Evolutionary conservation across 2,329 filamentous ascomycete genomes (phyloP).

Genomic region (Cordyceps cateniannulata): DNA sequence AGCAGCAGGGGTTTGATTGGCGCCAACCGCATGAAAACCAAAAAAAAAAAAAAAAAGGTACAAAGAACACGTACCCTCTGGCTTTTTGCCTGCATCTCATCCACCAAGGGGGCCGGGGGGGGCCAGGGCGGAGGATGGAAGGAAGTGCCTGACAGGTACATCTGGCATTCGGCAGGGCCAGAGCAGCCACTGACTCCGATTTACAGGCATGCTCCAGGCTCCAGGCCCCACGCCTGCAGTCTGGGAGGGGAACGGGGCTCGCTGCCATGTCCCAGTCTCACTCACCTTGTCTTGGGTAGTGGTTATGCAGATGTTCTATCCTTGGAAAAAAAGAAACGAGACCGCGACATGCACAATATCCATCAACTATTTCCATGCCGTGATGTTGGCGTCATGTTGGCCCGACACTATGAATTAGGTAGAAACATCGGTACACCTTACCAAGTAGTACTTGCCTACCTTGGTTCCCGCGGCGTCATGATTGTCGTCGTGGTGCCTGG

Average conservation of each 20-base stretch:
- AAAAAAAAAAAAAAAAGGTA: neutral
- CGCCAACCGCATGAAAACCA: neutral
- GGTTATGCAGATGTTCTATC: neutral
- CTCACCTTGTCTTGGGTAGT: neutral
- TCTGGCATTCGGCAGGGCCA: slow-evolving; percentile 5
- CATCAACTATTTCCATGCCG: too few relatives aligned
- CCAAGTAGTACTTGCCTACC: too few relatives aligned
- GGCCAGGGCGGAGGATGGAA: neutral
- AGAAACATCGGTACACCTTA: too few relatives aligned
- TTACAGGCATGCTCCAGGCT: neutral
- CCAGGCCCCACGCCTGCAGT: neutral
- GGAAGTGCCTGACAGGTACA: slow-evolving; percentile 5
- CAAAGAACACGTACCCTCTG: neutral
- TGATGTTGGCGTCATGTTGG: too few relatives aligned
- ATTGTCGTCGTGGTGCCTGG: neutral
- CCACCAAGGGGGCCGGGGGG: too few relatives aligned
- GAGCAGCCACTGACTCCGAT: slow-evolving; percentile 6
- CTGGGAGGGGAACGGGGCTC: neutral
- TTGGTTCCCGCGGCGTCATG: too few relatives aligned
- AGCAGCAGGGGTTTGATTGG: neutral
- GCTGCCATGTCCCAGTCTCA: too few relatives aligned
- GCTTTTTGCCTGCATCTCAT: too few relatives aligned
- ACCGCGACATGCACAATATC: too few relatives aligned
- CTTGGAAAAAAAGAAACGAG: neutral
- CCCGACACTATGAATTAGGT: neutral